Percentiles rank a stretch among this genome's conserved stretches.
phyloP scores from a whole-genome alignment of 208 protist genomes.

The Phytomonas sp. region DNA sequence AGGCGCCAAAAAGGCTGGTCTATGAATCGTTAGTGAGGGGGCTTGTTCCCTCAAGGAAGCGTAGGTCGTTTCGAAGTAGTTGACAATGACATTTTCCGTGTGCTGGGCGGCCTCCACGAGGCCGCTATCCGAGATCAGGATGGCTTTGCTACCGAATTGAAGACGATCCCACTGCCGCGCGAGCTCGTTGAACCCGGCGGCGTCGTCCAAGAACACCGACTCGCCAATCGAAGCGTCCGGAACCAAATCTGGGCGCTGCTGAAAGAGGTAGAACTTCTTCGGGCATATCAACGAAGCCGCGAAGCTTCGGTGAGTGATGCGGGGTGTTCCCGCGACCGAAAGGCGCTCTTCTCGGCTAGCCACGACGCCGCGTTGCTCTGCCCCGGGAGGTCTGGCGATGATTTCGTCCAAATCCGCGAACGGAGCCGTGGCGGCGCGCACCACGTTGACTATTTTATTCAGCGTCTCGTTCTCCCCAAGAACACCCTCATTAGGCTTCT shows the following conservation, averaged over 20 bases:
- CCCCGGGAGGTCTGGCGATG: conserved; percentile 28
- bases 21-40: conserved; percentile 76
- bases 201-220: conserved; percentile 71
- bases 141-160: conserved; percentile 79
- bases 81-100: conserved; percentile 57
- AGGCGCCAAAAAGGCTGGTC: conserved; percentile 64
- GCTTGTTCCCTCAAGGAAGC: conserved; percentile 69
- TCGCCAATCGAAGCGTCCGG: conserved; percentile 65
- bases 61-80: conserved; percentile 78
- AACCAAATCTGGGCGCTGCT: conserved; percentile 48
- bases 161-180: conserved; percentile 78
- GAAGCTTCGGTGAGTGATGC: conserved; percentile 60
- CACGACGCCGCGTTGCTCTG: conserved; percentile 60
- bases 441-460: conserved; percentile 18
- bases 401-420: conserved; percentile 65
- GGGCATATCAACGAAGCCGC: conserved; percentile 64
- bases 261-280: conserved; percentile 81
- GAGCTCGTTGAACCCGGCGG: conserved; percentile 84
- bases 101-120: conserved; percentile 61
- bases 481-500: background rate
- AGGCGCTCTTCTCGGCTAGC: conserved; percentile 73
- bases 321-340: conserved; percentile 41
- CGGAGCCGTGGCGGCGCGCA: conserved; percentile 29
- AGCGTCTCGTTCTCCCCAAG: conserved; percentile 7
- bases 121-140: conserved; percentile 50